These are phyloP conservation scores for Solanum aculeatissimum DNA, from an alignment of 305 asterid genomes.

Conservation along the genomic window DNA sequence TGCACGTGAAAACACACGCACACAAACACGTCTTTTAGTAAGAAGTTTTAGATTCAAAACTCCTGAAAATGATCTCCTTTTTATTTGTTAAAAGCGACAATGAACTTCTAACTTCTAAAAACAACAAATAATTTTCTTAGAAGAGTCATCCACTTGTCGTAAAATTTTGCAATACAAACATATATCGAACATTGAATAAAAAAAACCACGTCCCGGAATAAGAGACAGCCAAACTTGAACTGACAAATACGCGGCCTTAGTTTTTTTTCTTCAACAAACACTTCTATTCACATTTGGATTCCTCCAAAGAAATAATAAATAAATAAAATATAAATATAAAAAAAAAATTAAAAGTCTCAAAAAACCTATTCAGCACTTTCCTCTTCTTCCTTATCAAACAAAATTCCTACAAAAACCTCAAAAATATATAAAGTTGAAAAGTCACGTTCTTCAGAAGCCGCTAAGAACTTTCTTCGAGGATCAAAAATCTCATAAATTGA, in stretches of 20 bases:
- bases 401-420: neutral
- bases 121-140: too few relatives aligned
- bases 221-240: neutral
- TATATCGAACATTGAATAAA: neutral
- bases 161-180: neutral
- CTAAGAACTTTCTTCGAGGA: neutral
- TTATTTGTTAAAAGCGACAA: too few relatives aligned
- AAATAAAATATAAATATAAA: neutral
- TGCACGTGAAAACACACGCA: too few relatives aligned
- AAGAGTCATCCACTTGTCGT: too few relatives aligned
- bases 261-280: neutral
- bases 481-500: neutral
- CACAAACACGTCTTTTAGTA: too few relatives aligned
- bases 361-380: neutral
- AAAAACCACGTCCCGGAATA: neutral
- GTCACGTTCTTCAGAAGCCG: neutral
- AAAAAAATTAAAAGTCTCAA: neutral
- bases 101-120: too few relatives aligned
- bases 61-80: too few relatives aligned
- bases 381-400: neutral
- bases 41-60: too few relatives aligned
- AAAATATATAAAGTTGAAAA: neutral
- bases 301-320: neutral
- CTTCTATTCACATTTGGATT: neutral
- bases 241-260: neutral